A percentile compares a stretch with the other conserved stretches of the same genome.
Evolutionary conservation across 2,329 filamentous ascomycete species (phyloP).

Genomic region (Plectosphaerella sp.): DNA sequence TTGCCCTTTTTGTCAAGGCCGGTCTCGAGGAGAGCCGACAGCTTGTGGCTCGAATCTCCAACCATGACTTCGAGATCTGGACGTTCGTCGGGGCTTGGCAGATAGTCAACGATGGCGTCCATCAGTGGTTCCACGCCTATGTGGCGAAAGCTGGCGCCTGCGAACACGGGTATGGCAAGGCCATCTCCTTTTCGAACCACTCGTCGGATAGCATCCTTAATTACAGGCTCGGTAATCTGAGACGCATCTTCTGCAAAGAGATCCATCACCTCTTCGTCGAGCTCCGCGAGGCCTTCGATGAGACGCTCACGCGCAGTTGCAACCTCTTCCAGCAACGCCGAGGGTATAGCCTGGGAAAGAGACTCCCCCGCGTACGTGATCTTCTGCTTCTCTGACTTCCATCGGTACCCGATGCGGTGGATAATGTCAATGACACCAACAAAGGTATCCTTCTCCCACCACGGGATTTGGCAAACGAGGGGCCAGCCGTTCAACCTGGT

Average conservation of each 20-base stretch:
- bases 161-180: constrained; percentile 78
- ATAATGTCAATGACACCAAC: constrained; percentile 83
- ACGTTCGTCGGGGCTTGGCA: constrained; percentile 77
- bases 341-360: constrained; percentile 30
- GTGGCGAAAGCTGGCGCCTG: constrained; percentile 88
- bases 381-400: constrained; percentile 44
- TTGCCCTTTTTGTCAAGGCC: constrained; percentile 1
- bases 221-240: constrained; percentile 62
- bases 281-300: constrained; percentile 79
- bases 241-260: constrained; percentile 75
- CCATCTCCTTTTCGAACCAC: constrained; percentile 66
- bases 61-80: constrained; percentile 75
- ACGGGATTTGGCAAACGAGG: constrained; percentile 89
- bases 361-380: constrained; percentile 20
- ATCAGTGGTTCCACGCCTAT: constrained; percentile 90
- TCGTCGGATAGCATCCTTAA: constrained; percentile 70
- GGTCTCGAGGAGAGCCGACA: constrained; percentile 24
- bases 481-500: constrained; percentile 78
- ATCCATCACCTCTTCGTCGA: constrained; percentile 83
- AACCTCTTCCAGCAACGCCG: constrained; percentile 62
- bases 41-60: constrained; percentile 47
- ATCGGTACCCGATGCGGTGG: constrained; percentile 68
- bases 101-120: constrained; percentile 80
- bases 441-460: constrained; percentile 81
- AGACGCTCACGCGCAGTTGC: constrained; percentile 71